A percentile compares a stretch with the other conserved stretches of the same genome.
These are phyloP conservation scores for Persicaria maculosa DNA, from an alignment of 148 eudicot genomes.

Conservation along the genomic window DNA sequence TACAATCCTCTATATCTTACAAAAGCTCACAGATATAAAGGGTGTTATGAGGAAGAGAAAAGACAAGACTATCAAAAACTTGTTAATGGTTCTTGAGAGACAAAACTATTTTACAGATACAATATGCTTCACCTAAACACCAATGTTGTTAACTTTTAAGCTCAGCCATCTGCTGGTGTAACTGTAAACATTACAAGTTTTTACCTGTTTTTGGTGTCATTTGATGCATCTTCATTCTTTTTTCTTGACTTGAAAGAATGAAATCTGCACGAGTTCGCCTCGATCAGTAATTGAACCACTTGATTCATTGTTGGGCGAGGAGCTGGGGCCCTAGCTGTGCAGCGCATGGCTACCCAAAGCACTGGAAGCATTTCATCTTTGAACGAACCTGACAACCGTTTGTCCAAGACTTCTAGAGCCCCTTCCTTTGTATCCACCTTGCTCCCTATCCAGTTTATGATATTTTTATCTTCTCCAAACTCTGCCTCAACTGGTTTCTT, in stretches of 20 bases:
- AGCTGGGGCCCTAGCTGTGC: constrained; percentile 48
- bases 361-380: constrained; percentile 70
- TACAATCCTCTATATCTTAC: constrained; percentile 6
- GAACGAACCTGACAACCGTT: constrained; percentile 42
- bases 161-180: neutral
- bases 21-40: neutral
- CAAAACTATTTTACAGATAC: neutral
- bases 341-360: constrained; percentile 62
- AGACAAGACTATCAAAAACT: constrained; percentile 22
- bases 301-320: constrained; percentile 83
- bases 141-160: neutral
- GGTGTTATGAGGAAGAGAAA: constrained; percentile 9
- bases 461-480: constrained; percentile 88
- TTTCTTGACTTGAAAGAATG: constrained; percentile 44
- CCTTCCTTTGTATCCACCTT: constrained; percentile 83
- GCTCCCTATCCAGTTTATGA: constrained; percentile 71
- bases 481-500: constrained; percentile 82
- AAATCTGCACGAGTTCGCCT: constrained; percentile 65
- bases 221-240: constrained; percentile 39
- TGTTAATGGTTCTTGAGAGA: neutral
- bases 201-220: constrained; percentile 26
- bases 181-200: neutral
- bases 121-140: neutral
- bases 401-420: constrained; percentile 67
- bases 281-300: constrained; percentile 58